Base-by-base conservation (phyloP, 306 rosid species). In the Vicia sativa region DNA sequence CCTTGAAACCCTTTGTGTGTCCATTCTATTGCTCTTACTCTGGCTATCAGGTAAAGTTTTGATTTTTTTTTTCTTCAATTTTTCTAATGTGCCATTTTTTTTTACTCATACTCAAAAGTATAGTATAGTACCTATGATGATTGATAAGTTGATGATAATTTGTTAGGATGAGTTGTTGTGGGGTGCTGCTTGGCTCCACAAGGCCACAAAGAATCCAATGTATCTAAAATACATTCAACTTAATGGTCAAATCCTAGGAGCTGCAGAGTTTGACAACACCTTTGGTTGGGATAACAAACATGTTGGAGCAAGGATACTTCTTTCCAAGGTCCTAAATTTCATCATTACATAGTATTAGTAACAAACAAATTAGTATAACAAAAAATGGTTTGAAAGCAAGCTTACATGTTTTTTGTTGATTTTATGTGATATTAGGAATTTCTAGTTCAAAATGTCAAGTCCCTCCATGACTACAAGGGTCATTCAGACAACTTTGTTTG, bases 271-370 rank as follows among this genome's bases (percentile, higher is more conserved):
- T 52, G 99, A 95, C 55, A 91, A 88, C 60, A 87, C 93, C 1
- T 95, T 95, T 49, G 99, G 99, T 19, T 95, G 99, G 99, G 99
- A 95, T 81, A 95, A 93, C 85, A 90, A 93, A 75, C 98, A 93
- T 63, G 98, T 84, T 69, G 98, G 98, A 54, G 98, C 98, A 21
- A 86, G 96, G 73, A 88, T 93, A 29, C 96, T 93, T 65, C 96
- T 93, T 53, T 87, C 98, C 44, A 90, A 93, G 98, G 98, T 92
- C 72, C 78, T 52, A 29, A n/a, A n/a, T 11, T 37, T 15, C 25
- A 41, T 6, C 9, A 39, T 34, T 7, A 34, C 46, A 81, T 50
- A 18, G 6, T 2, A 15, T 6, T 21, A 37, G 15, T 25, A 23
- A 11, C 60, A 11, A 50, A 19, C 29, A 54, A 12, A 12, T 25